Evolutionary conservation across 495 filamentous ascomycete species (phyloP).

Genomic region (Trichoderma erinaceum): DNA sequence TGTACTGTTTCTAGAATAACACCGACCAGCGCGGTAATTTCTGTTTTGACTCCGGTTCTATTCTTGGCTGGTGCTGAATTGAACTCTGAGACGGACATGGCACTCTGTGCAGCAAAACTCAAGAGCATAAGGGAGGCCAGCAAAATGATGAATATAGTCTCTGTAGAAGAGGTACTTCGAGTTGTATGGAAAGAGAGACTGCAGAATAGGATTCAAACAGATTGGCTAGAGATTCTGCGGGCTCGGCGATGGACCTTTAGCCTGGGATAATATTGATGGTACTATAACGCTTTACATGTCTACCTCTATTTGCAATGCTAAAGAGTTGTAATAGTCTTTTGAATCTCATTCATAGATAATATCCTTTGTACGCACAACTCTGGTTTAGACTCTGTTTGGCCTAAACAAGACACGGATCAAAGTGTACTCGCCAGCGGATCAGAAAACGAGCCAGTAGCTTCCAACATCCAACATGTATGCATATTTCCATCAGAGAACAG

Average conservation of each 20-base stretch:
- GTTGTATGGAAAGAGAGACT: background rate
- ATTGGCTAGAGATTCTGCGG: background rate
- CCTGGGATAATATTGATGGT: background rate
- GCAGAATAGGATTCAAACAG: background rate
- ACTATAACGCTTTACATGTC: no score
- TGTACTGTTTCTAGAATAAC: background rate
- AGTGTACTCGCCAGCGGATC: no score
- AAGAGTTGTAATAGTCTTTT: no score
- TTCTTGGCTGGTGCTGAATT: background rate
- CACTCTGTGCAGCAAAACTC: background rate
- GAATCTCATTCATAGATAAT: no score
- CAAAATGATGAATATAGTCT: background rate
- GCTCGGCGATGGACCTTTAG: constrained; percentile 1
- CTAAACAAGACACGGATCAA: no score
- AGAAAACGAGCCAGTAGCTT: no score
- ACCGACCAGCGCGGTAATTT: background rate
- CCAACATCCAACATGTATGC: no score
- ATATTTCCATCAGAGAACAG: no score
- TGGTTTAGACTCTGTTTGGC: no score
- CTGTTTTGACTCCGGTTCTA: background rate
- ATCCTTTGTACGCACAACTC: no score
- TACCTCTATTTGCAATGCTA: no score
- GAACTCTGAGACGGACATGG: background rate
- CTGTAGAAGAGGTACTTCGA: background rate
- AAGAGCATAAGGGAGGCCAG: background rate